Evolutionary conservation across 805 yeast species (phyloP), one percentile per base, ranked within the genome.

Genomic region (Candida incommunis): DNA sequence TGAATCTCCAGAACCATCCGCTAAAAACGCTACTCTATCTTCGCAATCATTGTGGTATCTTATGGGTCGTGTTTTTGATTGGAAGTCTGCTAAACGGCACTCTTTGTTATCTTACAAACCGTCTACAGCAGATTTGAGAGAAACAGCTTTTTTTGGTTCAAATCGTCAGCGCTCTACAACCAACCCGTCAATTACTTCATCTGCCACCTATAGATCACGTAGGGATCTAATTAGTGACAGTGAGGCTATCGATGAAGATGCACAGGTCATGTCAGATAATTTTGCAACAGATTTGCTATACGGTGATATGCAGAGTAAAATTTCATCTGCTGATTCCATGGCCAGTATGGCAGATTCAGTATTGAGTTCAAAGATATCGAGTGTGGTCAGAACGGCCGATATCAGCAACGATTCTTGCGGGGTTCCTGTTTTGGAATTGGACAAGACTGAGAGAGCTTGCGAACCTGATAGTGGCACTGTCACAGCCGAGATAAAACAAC

Each of bases 241-340:
- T 2, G 53, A 49, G 21, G 41, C 16, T 3, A 34, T 26, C 15
- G 34, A 42, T 22, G 55, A 53, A 23, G 57, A 54, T 40, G 57
- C 57, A 2, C 57, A 54, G 35, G 42, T 53, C 35, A 51, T 54
- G 22, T 45, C 50, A 31, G 56, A 54, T 31, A 49, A 50, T 34
- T 50, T 51, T 43, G 53, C 54, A 23, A 43, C 48, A n/a, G 22
- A 49, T 18, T 21, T 51, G 24, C 43, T 24, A 11, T 31, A 45
- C 23, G 46, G 42, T 2, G 24, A 24, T 13, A 21, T 23, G 15
- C 13, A 35, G 11, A 35, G 23, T 25, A 25, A 27, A 23, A 5
- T n/a, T 22, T 13, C 37, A 5, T 15, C 31, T 11, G 22, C 47
- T 5, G n/a, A n/a, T n/a, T n/a, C n/a, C n/a, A n/a, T n/a, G n/a